A percentile compares a stretch with the other conserved stretches of the same genome.
Conservation (phyloP, 805 yeast species). For the Saccharomycopsis guyanensis region DNA sequence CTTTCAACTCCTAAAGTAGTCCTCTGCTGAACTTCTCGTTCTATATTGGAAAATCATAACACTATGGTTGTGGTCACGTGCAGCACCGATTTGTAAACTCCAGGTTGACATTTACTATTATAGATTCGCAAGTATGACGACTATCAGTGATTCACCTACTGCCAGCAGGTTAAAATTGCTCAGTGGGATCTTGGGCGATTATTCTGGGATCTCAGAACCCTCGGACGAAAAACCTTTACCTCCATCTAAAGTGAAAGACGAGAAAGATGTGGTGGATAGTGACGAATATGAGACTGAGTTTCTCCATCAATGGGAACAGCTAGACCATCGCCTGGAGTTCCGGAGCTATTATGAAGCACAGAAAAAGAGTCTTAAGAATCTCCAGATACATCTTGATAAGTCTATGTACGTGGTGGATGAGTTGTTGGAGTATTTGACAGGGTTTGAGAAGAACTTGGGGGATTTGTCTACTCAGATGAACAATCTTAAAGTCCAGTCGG, state of each 20-base stretch:
- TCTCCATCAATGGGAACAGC: not conserved
- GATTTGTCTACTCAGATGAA: slow-evolving; percentile 55
- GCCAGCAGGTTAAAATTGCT: not conserved
- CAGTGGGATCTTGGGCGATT: not conserved
- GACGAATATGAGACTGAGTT: slow-evolving; percentile 7
- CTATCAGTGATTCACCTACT: too few relatives aligned
- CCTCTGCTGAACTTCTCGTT: too few relatives aligned
- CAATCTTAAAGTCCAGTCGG: slow-evolving; percentile 46
- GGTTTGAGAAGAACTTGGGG: slow-evolving; percentile 52
- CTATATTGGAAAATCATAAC: too few relatives aligned
- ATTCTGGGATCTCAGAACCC: too few relatives aligned
- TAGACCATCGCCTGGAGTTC: not conserved
- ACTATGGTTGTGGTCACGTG: too few relatives aligned
- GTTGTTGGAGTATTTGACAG: slow-evolving; percentile 32
- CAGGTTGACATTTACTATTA: too few relatives aligned
- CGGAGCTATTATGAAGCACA: not conserved
- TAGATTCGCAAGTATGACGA: too few relatives aligned
- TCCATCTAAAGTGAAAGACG: slow-evolving; percentile 5
- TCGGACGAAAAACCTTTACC: slow-evolving; percentile 2
- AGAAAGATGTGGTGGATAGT: slow-evolving; percentile 1
- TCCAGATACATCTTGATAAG: not conserved
- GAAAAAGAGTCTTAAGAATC: not conserved
- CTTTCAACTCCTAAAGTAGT: too few relatives aligned
- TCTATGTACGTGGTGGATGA: slow-evolving; percentile 1
- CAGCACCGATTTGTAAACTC: too few relatives aligned